A percentile compares a stretch with the other conserved stretches of the same genome.
Evolutionary conservation across 208 protist genomes (phyloP).

Genomic region (Endotrypanum monterogeii): DNA sequence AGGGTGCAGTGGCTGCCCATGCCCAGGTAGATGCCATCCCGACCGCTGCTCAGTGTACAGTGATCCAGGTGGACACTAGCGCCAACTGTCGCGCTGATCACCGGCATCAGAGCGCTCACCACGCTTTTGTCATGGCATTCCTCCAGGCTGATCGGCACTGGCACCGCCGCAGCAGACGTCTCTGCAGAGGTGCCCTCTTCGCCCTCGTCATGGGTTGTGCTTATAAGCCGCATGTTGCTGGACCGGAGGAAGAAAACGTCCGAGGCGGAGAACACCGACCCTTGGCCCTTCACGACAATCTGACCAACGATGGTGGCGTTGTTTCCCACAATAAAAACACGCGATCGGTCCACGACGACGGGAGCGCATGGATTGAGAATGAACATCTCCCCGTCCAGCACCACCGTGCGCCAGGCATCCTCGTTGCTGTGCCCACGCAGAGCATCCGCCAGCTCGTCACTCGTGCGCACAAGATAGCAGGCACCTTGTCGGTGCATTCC

Average conservation of each 20-base stretch:
- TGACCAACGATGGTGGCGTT: conserved; percentile 49
- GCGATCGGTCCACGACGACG: conserved; percentile 39
- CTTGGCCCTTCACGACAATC: conserved; percentile 32
- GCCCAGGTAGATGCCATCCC: conserved; percentile 66
- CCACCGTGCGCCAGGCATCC: conserved; percentile 41
- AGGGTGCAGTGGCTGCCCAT: conserved; percentile 46
- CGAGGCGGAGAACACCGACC: conserved; percentile 43
- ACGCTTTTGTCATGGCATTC: conserved; percentile 7
- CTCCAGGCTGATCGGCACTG: background rate
- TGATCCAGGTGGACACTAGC: conserved; percentile 37
- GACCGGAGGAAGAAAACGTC: conserved; percentile 49
- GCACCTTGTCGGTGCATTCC: conserved; percentile 39
- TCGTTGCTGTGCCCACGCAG: conserved; percentile 48
- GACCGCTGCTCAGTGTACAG: conserved; percentile 55
- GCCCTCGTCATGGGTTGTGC: background rate
- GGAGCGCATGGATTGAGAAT: conserved; percentile 30
- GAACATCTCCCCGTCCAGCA: conserved; percentile 48
- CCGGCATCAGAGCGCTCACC: conserved; percentile 17
- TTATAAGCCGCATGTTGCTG: conserved; percentile 14
- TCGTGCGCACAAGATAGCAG: conserved; percentile 51
- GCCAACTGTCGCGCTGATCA: conserved; percentile 43
- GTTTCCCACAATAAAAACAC: conserved; percentile 62
- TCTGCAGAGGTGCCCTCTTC: background rate
- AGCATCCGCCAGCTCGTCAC: conserved; percentile 39
- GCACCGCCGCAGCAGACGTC: background rate